Conservation (phyloP, 192 early-diverging fungal genomes). For the Coemansia sp. region DNA sequence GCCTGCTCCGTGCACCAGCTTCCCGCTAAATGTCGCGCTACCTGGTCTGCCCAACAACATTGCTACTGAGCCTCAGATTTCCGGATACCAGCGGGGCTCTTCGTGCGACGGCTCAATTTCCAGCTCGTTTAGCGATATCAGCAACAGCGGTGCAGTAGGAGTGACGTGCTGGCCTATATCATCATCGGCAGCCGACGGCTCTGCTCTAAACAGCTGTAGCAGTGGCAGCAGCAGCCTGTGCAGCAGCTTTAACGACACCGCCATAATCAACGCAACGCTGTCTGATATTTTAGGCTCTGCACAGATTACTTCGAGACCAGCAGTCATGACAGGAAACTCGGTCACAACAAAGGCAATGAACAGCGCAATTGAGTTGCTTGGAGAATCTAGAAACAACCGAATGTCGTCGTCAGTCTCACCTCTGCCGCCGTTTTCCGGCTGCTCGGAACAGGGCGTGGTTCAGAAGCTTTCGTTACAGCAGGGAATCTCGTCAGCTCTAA, state of each 20-base stretch:
- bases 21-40: not conserved
- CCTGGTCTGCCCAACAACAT: not conserved
- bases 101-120: slow-evolving; percentile 16
- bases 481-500: not conserved
- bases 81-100: not conserved
- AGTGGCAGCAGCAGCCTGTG: not conserved
- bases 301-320: slow-evolving; percentile 20
- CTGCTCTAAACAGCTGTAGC: not conserved
- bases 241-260: not conserved
- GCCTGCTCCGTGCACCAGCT: not conserved
- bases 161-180: not conserved
- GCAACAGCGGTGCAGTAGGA: slow-evolving; percentile 22
- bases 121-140: slow-evolving; percentile 19
- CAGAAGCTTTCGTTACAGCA: slow-evolving; percentile 1
- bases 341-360: slow-evolving; percentile 49
- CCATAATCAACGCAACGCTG: slow-evolving; percentile 1
- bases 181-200: not conserved
- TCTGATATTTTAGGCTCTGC: slow-evolving; percentile 4
- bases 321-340: slow-evolving; percentile 31
- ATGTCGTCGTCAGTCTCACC: not conserved
- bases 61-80: not conserved
- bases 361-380: slow-evolving; percentile 23
- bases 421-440: not conserved
- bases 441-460: not conserved
- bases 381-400: not conserved